Evolutionary conservation across 1,284 basidiomycete species (phyloP), one percentile per base, ranked within the genome.

Genomic region (Ustilago crameri): DNA sequence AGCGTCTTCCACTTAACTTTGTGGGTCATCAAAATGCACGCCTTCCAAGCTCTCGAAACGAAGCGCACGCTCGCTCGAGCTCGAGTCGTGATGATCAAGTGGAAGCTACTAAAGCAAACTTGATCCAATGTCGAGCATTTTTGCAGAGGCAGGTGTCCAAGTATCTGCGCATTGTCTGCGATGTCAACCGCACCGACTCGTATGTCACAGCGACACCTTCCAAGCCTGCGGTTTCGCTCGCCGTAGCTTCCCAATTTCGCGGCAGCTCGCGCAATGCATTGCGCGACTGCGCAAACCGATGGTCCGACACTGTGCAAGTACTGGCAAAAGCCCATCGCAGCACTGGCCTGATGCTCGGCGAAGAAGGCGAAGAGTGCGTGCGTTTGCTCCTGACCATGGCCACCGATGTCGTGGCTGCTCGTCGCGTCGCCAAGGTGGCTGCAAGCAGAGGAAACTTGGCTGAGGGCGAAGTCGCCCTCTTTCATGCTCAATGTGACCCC

Each of bases 311-410:
- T 4, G 44, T 54, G 5, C 2, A 30, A 12, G 35, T 15, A 7
- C 51, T 54, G 18, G 51, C 51, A 14, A 3, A 40, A 27, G 43
- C 51, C 2, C 51, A 46, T 24, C 43, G 44, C 43, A 54, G 43
- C 51, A 32, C 35, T 23, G 45, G 52, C 23, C n/a, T 55, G 8
- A 48, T 55, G 52, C 52, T 34, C 15, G 32, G 32, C 8, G 32
- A 34, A 34, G 32, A 34, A 34, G 32, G 32, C 32, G 32, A 34
- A 35, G 72, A 75, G 47, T 75, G 71, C 45, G 58, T 75, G 2
- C 67, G 64, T 26, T 43, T 54, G 18, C 37, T 75, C 32, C 26
- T 57, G 32, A 46, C 27, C 42, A 32, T 64, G 22, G 53, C 60
- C 48, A 61, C 65, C 44, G 71, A 74, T 23, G 49, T 70, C 9